phyloP scores from a whole-genome alignment of 768 basidiomycete genomes.

The Piloderma croceum region DNA sequence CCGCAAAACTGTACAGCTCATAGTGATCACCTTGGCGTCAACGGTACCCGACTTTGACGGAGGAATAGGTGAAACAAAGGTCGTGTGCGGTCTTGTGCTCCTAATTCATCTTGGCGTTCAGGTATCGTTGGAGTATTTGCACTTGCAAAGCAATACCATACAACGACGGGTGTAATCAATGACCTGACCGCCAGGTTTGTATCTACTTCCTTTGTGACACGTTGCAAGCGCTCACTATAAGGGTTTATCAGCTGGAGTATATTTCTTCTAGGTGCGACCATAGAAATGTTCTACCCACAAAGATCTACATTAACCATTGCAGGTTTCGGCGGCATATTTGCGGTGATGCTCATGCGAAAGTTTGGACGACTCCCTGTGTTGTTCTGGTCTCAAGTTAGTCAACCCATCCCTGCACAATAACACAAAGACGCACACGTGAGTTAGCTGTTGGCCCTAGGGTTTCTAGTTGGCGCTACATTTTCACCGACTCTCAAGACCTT shows the following conservation, averaged over 20 bases:
- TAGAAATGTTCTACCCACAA: too few species aligned
- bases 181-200: constrained; percentile 52
- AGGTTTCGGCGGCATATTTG: constrained; percentile 59
- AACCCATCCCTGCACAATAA: neutral
- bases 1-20: neutral
- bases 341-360: constrained; percentile 60
- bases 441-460: constrained; percentile 51
- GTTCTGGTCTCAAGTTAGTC: constrained; percentile 63
- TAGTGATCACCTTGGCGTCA: constrained; percentile 33
- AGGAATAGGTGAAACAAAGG: constrained; percentile 46
- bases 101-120: constrained; percentile 12
- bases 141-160: constrained; percentile 49
- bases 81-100: constrained; percentile 1
- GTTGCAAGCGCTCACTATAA: too few species aligned
- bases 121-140: constrained; percentile 61
- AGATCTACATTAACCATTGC: too few species aligned
- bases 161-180: constrained; percentile 53
- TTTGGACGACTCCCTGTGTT: constrained; percentile 60
- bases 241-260: constrained; percentile 71
- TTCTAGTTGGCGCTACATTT: constrained; percentile 54
- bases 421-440: neutral
- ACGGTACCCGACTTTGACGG: constrained; percentile 67
- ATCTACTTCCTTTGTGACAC: too few species aligned
- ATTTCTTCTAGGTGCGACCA: constrained; percentile 51
- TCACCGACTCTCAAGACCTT: constrained; percentile 53